Evolutionary conservation across 2,329 filamentous ascomycete genomes (phyloP).

Genomic region (Botrytis paeoniae): DNA sequence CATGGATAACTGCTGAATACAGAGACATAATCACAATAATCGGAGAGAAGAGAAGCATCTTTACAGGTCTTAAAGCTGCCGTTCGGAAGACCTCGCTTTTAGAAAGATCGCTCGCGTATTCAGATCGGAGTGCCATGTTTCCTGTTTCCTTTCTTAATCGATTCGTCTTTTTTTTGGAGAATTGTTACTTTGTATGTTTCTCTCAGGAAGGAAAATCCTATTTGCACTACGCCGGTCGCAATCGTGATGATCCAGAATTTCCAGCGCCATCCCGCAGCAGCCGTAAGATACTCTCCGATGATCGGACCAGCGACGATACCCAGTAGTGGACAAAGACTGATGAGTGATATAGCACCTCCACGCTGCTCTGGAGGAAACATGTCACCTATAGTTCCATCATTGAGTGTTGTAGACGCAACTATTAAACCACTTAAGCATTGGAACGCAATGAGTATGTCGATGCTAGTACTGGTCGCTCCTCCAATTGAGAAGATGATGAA

Average conservation of each 20-base stretch:
- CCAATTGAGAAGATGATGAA: constrained; percentile 42
- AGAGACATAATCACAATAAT: constrained; percentile 38
- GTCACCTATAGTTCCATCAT: constrained; percentile 62
- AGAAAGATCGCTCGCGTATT: not conserved
- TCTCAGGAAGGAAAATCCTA: constrained; percentile 42
- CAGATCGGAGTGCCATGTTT: constrained; percentile 47
- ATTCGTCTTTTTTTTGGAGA: constrained; percentile 43
- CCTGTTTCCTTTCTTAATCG: constrained; percentile 50
- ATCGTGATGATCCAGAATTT: constrained; percentile 49
- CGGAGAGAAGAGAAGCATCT: constrained; percentile 37
- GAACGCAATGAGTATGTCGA: constrained; percentile 52
- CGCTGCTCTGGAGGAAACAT: constrained; percentile 56
- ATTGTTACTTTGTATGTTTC: constrained; percentile 51
- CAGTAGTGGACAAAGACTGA: constrained; percentile 42
- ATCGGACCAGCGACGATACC: constrained; percentile 44
- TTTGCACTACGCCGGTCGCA: constrained; percentile 36
- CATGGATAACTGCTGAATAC: constrained; percentile 39
- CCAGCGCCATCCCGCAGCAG: constrained; percentile 51
- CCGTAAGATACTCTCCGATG: constrained; percentile 48
- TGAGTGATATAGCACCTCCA: constrained; percentile 54
- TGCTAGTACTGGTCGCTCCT: constrained; percentile 48
- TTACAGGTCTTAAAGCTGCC: constrained; percentile 39
- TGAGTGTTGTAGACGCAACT: constrained; percentile 53
- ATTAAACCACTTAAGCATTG: constrained; percentile 59
- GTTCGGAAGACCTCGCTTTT: constrained; percentile 25